phyloP scores from a whole-genome alignment of 352 stramenopile species.

The Globisporangium parvum region DNA sequence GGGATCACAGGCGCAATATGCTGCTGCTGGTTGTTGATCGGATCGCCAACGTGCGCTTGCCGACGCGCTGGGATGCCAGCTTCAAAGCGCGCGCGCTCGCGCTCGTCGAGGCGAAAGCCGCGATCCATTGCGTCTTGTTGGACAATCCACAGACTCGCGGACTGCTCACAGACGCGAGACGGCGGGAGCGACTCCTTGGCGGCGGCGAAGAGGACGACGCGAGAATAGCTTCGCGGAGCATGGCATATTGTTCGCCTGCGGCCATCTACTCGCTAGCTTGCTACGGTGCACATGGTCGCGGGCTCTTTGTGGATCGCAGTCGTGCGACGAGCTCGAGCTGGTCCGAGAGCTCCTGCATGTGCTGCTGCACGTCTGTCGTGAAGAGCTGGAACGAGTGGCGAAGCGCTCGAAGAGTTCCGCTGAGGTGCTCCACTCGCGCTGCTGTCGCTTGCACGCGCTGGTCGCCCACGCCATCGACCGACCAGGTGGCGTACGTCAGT shows the following conservation, averaged over 20 bases:
- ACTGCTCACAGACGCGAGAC: too few species aligned
- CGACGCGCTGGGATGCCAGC: conserved; percentile 9
- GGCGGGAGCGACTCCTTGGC: too few species aligned
- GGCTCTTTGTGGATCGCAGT: not conserved
- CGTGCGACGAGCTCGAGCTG: conserved; percentile 30
- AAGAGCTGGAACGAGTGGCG: conserved; percentile 55
- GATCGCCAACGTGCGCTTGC: not conserved
- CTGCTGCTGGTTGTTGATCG: conserved; percentile 10
- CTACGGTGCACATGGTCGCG: not conserved
- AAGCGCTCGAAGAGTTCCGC: conserved; percentile 34
- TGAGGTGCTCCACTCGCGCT: conserved; percentile 31
- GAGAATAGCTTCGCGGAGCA: too few species aligned
- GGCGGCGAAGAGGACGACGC: too few species aligned
- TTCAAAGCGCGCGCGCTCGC: conserved; percentile 29
- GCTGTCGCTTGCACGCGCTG: conserved; percentile 26
- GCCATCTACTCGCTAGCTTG: not conserved
- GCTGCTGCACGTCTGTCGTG: conserved; percentile 37
- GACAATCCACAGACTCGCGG: too few species aligned
- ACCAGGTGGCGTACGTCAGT: too few species aligned
- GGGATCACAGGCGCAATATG: conserved; percentile 21
- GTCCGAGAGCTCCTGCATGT: conserved; percentile 44
- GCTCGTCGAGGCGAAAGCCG: conserved; percentile 31
- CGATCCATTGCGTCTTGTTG: too few species aligned
- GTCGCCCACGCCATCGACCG: too few species aligned
- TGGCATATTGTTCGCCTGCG: too few species aligned